Conservation (phyloP, 106 monocot genomes). For the Xerophyta viscosa region DNA sequence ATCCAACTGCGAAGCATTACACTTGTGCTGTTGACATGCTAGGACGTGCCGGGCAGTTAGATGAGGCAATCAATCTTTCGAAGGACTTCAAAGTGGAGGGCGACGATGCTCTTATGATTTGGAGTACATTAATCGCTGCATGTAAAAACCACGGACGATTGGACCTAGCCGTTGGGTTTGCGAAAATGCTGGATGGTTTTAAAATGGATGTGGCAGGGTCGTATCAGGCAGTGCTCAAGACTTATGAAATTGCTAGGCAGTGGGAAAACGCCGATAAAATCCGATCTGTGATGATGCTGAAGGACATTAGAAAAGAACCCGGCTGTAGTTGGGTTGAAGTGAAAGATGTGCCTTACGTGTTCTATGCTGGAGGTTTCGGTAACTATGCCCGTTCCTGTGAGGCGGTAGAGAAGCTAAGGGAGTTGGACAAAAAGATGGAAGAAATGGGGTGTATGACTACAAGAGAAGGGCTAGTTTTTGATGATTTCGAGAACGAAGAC, state of each 20-base stretch:
- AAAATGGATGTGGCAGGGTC: slow-evolving; percentile 60
- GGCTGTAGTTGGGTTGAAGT: slow-evolving; percentile 89
- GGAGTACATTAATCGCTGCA: slow-evolving; percentile 59
- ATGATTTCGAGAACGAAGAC: slow-evolving; percentile 12
- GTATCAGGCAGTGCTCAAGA: slow-evolving; percentile 59
- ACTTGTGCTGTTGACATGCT: slow-evolving; percentile 89
- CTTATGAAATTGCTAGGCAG: slow-evolving; percentile 43
- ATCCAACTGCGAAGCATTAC: slow-evolving; percentile 53
- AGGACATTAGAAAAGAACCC: slow-evolving; percentile 65
- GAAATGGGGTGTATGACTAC: slow-evolving; percentile 33
- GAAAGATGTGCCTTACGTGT: slow-evolving; percentile 47
- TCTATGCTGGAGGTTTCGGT: slow-evolving; percentile 44
- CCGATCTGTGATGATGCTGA: slow-evolving; percentile 44
- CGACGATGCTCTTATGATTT: slow-evolving; percentile 56
- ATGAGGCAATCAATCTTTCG: slow-evolving; percentile 50
- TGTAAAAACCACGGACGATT: slow-evolving; percentile 33
- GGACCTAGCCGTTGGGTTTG: slow-evolving; percentile 48
- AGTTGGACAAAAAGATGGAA: slow-evolving; percentile 57
- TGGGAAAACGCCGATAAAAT: slow-evolving; percentile 30
- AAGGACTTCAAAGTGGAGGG: slow-evolving; percentile 22
- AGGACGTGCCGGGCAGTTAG: slow-evolving; percentile 62
- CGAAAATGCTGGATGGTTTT: slow-evolving; percentile 28
- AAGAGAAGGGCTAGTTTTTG: background rate
- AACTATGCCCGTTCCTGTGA: slow-evolving; percentile 15
- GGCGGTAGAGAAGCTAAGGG: slow-evolving; percentile 33